These are phyloP conservation scores for Ambrosia trifida DNA, from an alignment of 129 eudicot species.

Conservation along the genomic window DNA sequence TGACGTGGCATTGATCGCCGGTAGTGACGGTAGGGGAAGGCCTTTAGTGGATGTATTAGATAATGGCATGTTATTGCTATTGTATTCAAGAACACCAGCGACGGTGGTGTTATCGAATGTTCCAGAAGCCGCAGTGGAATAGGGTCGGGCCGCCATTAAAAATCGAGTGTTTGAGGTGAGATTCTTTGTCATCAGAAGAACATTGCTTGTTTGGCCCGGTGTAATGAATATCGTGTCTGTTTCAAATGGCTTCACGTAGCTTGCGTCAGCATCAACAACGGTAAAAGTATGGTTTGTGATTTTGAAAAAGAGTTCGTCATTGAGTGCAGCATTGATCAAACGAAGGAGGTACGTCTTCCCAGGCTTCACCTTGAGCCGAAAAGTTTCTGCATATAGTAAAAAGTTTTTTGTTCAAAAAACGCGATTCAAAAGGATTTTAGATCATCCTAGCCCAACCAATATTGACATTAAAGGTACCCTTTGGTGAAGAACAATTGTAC, in stretches of 20 bases:
- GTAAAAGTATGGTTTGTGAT: constrained; percentile 43
- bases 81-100: constrained; percentile 40
- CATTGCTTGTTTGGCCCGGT: constrained; percentile 63
- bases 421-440: no score
- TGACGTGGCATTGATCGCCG: constrained; percentile 33
- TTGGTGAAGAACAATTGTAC: constrained; percentile 33
- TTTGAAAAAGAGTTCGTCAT: constrained; percentile 39
- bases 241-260: constrained; percentile 35
- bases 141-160: constrained; percentile 15
- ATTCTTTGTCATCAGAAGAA: constrained; percentile 49
- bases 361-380: constrained; percentile 35
- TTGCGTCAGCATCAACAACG: constrained; percentile 44
- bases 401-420: no score
- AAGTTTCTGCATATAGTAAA: constrained; percentile 25
- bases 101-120: constrained; percentile 37
- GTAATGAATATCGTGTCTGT: constrained; percentile 43
- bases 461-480: constrained; percentile 21
- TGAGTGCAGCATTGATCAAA: constrained; percentile 43
- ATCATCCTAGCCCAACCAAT: no score
- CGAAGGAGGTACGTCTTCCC: constrained; percentile 46
- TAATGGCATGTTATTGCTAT: background rate
- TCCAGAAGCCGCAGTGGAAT: constrained; percentile 30
- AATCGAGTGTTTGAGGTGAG: constrained; percentile 15
- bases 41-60: constrained; percentile 8
- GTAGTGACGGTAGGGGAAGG: constrained; percentile 31